Evolutionary conservation across 2,329 filamentous ascomycete species (phyloP).

Genomic region (Zymoseptoria pseudotritici): DNA sequence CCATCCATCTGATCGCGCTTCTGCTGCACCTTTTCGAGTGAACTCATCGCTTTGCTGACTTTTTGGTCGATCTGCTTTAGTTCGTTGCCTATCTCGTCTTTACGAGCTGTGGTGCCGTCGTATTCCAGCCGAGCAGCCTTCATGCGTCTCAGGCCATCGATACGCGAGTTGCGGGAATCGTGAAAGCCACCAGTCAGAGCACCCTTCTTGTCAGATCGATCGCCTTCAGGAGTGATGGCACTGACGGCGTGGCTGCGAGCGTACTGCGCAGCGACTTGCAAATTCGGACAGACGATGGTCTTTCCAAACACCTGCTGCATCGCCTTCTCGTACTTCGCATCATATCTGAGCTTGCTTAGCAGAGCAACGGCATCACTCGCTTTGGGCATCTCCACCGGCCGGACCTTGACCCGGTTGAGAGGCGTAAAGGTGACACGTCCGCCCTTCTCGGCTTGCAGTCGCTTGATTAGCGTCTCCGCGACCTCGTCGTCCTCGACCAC

Average conservation of each 20-base stretch:
- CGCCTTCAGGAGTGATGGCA: constrained; percentile 89
- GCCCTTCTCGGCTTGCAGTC: constrained; percentile 68
- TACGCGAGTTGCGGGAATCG: constrained; percentile 73
- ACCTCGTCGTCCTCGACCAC: constrained; percentile 89
- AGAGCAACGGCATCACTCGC: constrained; percentile 83
- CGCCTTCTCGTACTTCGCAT: constrained; percentile 69
- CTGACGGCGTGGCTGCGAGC: constrained; percentile 85
- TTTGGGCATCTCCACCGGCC: constrained; percentile 68
- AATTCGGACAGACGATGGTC: constrained; percentile 85
- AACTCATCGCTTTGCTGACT: constrained; percentile 77
- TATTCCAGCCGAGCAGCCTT: constrained; percentile 68
- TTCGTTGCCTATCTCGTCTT: constrained; percentile 58
- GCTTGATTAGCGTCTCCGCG: constrained; percentile 71
- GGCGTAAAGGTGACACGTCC: constrained; percentile 94
- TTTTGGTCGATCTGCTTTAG: constrained; percentile 78
- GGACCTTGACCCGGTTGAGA: constrained; percentile 68
- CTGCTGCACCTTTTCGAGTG: constrained; percentile 76
- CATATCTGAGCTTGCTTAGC: constrained; percentile 74
- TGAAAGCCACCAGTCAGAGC: constrained; percentile 93
- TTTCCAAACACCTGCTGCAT: constrained; percentile 95
- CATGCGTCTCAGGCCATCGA: constrained; percentile 74
- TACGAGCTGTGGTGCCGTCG: constrained; percentile 58
- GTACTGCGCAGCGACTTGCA: constrained; percentile 82
- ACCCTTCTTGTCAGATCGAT: constrained; percentile 89
- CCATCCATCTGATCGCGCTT: constrained; percentile 69